Conservation (phyloP, 306 rosid species). For the Nissolia schottii region DNA sequence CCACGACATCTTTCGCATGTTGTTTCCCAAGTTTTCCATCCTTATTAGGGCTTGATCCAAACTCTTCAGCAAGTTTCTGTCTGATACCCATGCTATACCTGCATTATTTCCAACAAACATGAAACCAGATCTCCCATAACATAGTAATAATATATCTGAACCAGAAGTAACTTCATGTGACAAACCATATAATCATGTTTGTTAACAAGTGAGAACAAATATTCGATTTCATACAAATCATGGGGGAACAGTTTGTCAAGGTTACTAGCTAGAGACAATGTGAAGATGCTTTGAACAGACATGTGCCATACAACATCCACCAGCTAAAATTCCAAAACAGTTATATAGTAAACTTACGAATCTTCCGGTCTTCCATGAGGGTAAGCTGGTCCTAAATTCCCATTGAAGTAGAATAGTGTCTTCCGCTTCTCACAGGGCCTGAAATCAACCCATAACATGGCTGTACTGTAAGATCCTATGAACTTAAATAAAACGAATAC, state of each 20-base stretch:
- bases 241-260: neutral
- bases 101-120: constrained; percentile 17
- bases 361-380: constrained; percentile 62
- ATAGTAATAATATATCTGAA: constrained; percentile 9
- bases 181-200: constrained; percentile 9
- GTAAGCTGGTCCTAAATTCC: constrained; percentile 87
- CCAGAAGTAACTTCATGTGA: neutral
- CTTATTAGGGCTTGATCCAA: constrained; percentile 73
- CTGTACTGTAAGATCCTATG: constrained; percentile 2
- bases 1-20: constrained; percentile 65
- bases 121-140: constrained; percentile 7
- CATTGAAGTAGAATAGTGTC: constrained; percentile 78
- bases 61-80: constrained; percentile 80
- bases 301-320: neutral
- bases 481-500: neutral
- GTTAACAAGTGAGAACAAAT: constrained; percentile 1
- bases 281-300: neutral
- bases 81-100: constrained; percentile 96
- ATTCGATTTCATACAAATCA: constrained; percentile 1
- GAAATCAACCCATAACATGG: constrained; percentile 27
- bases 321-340: neutral
- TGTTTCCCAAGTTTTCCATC: constrained; percentile 80
- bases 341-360: constrained; percentile 50
- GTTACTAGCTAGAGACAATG: neutral
- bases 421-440: constrained; percentile 74